A percentile compares a stretch with the other conserved stretches of the same genome.
phyloP scores from a whole-genome alignment of 164 flowering plant species.

The Aristolochia fimbriata region DNA sequence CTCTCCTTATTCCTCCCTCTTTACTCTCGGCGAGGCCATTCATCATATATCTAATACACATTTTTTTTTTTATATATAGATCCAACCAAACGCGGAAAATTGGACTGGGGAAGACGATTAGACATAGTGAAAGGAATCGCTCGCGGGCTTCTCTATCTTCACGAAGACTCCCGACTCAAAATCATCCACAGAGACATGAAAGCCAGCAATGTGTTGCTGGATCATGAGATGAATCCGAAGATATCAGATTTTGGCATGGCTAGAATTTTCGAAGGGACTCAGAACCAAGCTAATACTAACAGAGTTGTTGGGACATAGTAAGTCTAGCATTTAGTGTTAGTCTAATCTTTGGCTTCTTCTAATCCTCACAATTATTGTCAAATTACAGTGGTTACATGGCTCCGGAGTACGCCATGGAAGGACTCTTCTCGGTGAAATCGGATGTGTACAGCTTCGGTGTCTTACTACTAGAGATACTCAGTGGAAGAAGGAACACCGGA shows the following conservation, averaged over 20 bases:
- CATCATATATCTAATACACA: not conserved
- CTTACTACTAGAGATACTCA: conserved; percentile 1
- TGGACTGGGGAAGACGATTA: conserved; percentile 23
- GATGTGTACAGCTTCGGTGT: conserved; percentile 6
- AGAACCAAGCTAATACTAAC: conserved; percentile 13
- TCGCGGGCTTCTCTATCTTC: conserved; percentile 54
- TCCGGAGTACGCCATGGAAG: conserved; percentile 3
- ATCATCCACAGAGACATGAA: conserved; percentile 58
- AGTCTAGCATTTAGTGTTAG: conserved; percentile 4
- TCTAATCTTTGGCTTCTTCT: not conserved
- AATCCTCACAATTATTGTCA: not conserved
- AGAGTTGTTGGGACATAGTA: conserved; percentile 34
- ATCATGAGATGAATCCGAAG: conserved; percentile 36
- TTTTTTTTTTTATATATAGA: not conserved
- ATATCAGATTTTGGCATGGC: conserved; percentile 49
- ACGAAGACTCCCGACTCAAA: conserved; percentile 43
- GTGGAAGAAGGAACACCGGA: conserved; percentile 4
- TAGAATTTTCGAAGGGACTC: conserved; percentile 24
- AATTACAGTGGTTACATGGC: conserved; percentile 1
- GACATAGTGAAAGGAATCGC: conserved; percentile 32
- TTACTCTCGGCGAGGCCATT: not conserved
- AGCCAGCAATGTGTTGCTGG: conserved; percentile 45
- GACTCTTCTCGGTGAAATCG: conserved; percentile 7
- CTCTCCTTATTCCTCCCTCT: not conserved
- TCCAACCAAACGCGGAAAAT: not conserved